Conservation (phyloP, 2,329 filamentous ascomycete genomes). For the Akanthomyces muscarius region DNA sequence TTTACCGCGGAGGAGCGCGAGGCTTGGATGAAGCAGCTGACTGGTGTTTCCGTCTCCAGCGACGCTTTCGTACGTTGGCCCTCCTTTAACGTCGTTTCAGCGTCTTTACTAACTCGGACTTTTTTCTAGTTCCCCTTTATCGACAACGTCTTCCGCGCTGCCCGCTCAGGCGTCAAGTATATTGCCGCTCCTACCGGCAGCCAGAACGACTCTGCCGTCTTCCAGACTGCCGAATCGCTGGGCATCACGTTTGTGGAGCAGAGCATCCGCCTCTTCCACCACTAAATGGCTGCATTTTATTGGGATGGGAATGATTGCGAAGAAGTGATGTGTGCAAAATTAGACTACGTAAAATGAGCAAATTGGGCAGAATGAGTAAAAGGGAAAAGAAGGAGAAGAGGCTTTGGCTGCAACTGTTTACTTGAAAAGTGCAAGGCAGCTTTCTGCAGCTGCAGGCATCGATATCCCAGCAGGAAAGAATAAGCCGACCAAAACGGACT, state of each 20-base stretch:
- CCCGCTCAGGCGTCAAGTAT: conserved; percentile 88
- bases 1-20: conserved; percentile 83
- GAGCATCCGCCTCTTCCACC: conserved; percentile 89
- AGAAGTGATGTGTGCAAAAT: background rate
- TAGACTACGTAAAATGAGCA: background rate
- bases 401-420: background rate
- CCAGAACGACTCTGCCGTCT: conserved; percentile 77
- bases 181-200: conserved; percentile 89
- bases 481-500: background rate
- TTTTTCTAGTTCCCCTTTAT: conserved; percentile 81
- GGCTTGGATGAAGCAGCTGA: conserved; percentile 79
- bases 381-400: background rate
- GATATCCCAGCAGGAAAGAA: background rate
- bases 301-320: background rate
- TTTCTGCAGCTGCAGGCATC: background rate
- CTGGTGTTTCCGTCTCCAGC: conserved; percentile 79
- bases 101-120: conserved; percentile 24
- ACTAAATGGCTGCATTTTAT: conserved; percentile 48
- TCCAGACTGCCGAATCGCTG: conserved; percentile 86
- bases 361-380: background rate
- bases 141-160: conserved; percentile 93
- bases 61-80: conserved; percentile 80
- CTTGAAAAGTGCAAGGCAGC: background rate
- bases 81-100: background rate
- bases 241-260: conserved; percentile 96